A percentile compares a stretch with the other conserved stretches of the same genome.
Conservation (phyloP, 257 asterid genomes). For the Ocimum tenuiflorum region DNA sequence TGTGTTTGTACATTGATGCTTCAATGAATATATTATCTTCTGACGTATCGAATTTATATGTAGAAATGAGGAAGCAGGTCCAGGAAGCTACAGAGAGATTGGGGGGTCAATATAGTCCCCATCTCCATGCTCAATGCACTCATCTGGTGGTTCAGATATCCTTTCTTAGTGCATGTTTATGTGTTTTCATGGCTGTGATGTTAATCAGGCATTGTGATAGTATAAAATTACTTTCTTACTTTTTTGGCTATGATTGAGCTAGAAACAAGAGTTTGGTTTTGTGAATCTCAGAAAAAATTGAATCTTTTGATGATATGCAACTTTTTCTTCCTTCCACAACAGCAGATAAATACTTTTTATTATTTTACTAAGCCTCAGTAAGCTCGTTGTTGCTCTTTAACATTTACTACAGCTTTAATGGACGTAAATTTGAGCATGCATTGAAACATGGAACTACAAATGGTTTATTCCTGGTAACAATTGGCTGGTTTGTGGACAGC, state of each 20-base stretch:
- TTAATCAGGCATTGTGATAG: background rate
- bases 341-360: background rate
- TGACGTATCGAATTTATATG: conserved; percentile 15
- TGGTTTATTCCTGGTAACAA: conserved; percentile 71
- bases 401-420: conserved; percentile 60
- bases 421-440: conserved; percentile 87
- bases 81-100: conserved; percentile 88
- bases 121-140: conserved; percentile 89
- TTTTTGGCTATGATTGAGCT: background rate
- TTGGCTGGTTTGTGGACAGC: conserved; percentile 95
- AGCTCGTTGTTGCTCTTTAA: conserved; percentile 39
- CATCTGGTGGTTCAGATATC: conserved; percentile 99
- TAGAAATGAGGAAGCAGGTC: conserved; percentile 94
- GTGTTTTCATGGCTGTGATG: conserved; percentile 4
- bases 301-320: background rate
- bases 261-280: background rate
- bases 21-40: background rate
- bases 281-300: background rate
- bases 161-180: conserved; percentile 26
- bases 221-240: background rate
- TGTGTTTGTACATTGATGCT: background rate
- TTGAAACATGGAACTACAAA: conserved; percentile 67
- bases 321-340: background rate
- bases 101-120: conserved; percentile 95
- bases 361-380: background rate